phyloP scores from a whole-genome alignment of 176 grass and related monocot species.

The Phoenix roebelenii region DNA sequence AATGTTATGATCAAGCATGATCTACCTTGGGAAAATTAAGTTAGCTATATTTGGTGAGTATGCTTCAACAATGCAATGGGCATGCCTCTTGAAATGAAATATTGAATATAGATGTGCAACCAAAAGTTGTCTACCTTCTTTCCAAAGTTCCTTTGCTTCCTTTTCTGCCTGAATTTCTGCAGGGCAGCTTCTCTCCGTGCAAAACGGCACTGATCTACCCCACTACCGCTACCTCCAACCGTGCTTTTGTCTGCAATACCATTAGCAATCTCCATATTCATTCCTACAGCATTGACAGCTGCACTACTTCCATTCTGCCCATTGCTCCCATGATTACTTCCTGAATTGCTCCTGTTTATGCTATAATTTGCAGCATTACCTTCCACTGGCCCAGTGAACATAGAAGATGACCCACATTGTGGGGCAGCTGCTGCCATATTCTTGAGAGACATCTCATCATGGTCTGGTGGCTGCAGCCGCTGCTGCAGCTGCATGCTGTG shows the following conservation, averaged over 20 bases:
- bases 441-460: conserved; percentile 12
- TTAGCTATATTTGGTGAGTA: no score
- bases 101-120: no score
- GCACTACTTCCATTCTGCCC: conserved; percentile 41
- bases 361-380: conserved; percentile 64
- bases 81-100: no score
- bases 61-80: no score
- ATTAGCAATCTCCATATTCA: conserved; percentile 46
- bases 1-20: no score
- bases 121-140: conserved; percentile 61
- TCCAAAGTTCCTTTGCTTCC: conserved; percentile 65
- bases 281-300: conserved; percentile 28
- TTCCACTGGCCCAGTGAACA: conserved; percentile 37
- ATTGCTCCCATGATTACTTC: conserved; percentile 64
- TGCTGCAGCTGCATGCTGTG: conserved; percentile 6
- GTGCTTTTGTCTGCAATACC: conserved; percentile 29
- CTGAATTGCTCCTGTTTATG: conserved; percentile 50
- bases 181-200: conserved; percentile 67
- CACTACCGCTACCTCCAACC: conserved; percentile 32
- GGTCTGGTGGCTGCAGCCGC: conserved; percentile 4
- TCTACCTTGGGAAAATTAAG: no score
- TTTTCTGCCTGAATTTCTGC: conserved; percentile 63
- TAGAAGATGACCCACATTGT: conserved; percentile 38
- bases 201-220: conserved; percentile 33
- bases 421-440: conserved; percentile 15